Evolutionary conservation across 202 grass and related monocot species (phyloP).

Genomic region (Alloteropsis angusta): DNA sequence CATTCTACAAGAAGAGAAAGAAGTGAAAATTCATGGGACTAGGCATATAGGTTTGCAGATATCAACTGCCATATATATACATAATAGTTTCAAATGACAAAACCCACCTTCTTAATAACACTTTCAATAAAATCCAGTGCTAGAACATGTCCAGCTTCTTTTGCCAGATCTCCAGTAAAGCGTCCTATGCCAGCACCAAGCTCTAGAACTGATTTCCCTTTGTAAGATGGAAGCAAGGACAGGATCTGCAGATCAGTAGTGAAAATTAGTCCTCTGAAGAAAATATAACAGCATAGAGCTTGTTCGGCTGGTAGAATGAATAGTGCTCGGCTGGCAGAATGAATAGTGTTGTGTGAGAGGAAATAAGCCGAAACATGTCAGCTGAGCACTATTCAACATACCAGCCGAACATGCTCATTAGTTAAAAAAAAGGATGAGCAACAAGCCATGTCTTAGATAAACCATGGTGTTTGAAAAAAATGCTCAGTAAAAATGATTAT

Average conservation of each 20-base stretch:
- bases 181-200: constrained; percentile 90
- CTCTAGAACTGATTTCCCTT: constrained; percentile 76
- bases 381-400: no score
- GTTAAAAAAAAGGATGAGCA: not conserved
- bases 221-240: constrained; percentile 69
- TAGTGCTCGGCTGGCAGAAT: no score
- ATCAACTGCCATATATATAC: not conserved
- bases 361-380: no score
- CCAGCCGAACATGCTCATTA: no score
- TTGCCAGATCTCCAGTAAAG: constrained; percentile 85
- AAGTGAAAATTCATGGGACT: not conserved
- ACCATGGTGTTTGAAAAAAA: not conserved
- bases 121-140: constrained; percentile 98
- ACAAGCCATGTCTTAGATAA: not conserved
- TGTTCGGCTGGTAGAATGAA: no score
- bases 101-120: constrained; percentile 86
- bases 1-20: constrained; percentile 52
- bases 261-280: not conserved
- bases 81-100: not conserved
- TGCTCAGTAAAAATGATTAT: not conserved
- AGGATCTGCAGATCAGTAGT: constrained; percentile 48
- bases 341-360: no score
- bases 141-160: constrained; percentile 81
- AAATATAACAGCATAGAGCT: not conserved
- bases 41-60: not conserved